A percentile compares a stretch with the other conserved stretches of the same genome.
These are phyloP conservation scores for Bassia scoparia DNA, from an alignment of 148 eudicot species.

Conservation along the genomic window DNA sequence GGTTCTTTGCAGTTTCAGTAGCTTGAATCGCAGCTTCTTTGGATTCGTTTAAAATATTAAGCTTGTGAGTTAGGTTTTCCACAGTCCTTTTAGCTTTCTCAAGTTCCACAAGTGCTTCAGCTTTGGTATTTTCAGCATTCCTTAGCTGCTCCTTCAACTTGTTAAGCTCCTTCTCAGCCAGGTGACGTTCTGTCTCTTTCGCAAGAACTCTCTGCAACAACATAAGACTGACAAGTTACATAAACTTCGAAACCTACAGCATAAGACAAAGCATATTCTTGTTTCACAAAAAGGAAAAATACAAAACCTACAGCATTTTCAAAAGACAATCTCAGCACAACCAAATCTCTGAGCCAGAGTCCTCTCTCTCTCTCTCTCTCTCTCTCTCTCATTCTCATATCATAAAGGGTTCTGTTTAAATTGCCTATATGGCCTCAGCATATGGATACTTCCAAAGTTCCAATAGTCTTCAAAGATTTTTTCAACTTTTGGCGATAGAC, in stretches of 20 bases:
- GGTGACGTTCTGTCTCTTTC: conserved; percentile 67
- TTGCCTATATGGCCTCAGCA: neutral
- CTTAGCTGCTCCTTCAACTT: conserved; percentile 70
- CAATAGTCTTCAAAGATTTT: neutral
- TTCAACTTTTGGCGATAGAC: neutral
- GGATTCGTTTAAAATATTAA: conserved; percentile 46
- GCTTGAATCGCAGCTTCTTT: conserved; percentile 57
- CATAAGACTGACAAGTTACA: neutral
- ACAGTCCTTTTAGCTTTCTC: conserved; percentile 59
- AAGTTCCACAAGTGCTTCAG: conserved; percentile 73
- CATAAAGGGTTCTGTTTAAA: too few relatives aligned
- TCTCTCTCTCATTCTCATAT: too few relatives aligned
- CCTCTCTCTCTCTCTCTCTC: too few relatives aligned
- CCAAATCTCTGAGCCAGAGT: too few relatives aligned
- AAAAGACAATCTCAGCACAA: neutral
- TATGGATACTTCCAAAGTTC: too few relatives aligned
- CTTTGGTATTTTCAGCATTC: conserved; percentile 75
- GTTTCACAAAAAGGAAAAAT: too few relatives aligned
- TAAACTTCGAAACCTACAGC: neutral
- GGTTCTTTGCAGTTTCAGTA: conserved; percentile 51
- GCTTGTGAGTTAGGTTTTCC: conserved; percentile 54
- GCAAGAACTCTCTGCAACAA: conserved; percentile 65
- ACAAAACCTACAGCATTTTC: neutral
- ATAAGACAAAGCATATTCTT: neutral
- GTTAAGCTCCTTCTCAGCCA: conserved; percentile 76